Evolutionary conservation across 1,284 basidiomycete species (phyloP).

Genomic region (Volvariella surrecta): DNA sequence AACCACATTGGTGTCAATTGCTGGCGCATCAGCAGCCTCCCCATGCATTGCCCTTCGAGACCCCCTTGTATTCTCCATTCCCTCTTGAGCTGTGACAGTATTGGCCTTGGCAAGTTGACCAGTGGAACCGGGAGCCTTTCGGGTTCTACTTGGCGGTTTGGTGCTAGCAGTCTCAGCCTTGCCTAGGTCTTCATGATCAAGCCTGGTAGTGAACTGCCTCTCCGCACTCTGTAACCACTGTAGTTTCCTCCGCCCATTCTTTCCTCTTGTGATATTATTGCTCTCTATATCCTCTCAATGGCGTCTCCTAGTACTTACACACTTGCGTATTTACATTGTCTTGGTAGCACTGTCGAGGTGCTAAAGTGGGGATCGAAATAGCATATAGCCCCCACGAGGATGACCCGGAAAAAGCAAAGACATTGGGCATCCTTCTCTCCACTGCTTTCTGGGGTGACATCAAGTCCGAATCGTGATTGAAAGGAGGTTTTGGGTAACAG

Average conservation of each 20-base stretch:
- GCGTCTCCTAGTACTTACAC: constrained; percentile 12
- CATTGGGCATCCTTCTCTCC: background rate
- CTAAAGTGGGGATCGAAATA: background rate
- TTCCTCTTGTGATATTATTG: constrained; percentile 1
- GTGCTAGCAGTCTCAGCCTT: too few species aligned
- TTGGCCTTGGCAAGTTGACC: too few species aligned
- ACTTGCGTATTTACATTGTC: constrained; percentile 13
- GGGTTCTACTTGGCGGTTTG: too few species aligned
- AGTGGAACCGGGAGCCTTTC: too few species aligned
- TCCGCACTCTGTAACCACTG: background rate
- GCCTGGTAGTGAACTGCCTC: too few species aligned
- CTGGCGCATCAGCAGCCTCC: too few species aligned
- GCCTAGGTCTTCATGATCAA: too few species aligned
- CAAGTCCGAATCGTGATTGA: too few species aligned
- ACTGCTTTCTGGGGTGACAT: background rate
- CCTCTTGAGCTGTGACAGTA: too few species aligned
- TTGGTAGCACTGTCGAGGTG: constrained; percentile 11
- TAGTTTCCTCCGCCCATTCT: background rate
- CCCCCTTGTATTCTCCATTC: too few species aligned
- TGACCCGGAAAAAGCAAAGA: background rate
- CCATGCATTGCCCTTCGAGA: too few species aligned
- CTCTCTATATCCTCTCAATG: constrained; percentile 5
- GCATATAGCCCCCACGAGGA: background rate
- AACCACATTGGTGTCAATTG: too few species aligned
- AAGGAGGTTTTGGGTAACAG: constrained; percentile 62